Conservation (phyloP, 257 asterid genomes). For the Dorcoceras hygrometricum region DNA sequence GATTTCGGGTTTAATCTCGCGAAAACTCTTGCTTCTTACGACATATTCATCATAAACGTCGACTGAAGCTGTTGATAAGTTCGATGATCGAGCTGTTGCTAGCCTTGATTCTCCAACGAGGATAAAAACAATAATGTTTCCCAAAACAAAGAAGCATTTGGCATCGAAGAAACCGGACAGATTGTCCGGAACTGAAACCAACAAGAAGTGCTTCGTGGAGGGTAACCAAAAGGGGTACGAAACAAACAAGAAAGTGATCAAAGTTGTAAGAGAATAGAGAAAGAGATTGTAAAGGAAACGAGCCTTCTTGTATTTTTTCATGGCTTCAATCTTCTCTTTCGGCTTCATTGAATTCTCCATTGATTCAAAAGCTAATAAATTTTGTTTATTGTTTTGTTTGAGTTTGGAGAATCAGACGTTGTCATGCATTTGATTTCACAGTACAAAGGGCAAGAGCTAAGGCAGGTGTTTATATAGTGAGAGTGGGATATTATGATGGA, state of each 20-base stretch:
- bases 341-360: conserved; percentile 41
- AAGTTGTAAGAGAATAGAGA: conserved; percentile 52
- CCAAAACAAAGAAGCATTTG: conserved; percentile 39
- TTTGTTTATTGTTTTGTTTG: not conserved
- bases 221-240: conserved; percentile 38
- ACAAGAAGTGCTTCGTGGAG: conserved; percentile 14
- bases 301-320: conserved; percentile 40
- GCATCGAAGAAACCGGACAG: conserved; percentile 25
- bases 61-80: conserved; percentile 23
- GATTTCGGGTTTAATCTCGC: not conserved
- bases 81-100: conserved; percentile 10
- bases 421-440: not conserved
- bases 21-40: conserved; percentile 28
- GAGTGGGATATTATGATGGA: too few relatives aligned
- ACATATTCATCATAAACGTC: conserved; percentile 41
- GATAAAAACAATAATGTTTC: conserved; percentile 35
- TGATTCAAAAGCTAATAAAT: not conserved
- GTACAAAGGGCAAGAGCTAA: not conserved
- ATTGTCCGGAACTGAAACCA: conserved; percentile 8
- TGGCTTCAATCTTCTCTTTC: conserved; percentile 36
- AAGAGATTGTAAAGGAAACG: conserved; percentile 36
- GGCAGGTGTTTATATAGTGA: too few relatives aligned
- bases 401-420: not conserved
- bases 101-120: conserved; percentile 35
- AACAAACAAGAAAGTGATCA: conserved; percentile 45